Conservation (phyloP, 2,329 filamentous ascomycete species). For the Alternaria atra region DNA sequence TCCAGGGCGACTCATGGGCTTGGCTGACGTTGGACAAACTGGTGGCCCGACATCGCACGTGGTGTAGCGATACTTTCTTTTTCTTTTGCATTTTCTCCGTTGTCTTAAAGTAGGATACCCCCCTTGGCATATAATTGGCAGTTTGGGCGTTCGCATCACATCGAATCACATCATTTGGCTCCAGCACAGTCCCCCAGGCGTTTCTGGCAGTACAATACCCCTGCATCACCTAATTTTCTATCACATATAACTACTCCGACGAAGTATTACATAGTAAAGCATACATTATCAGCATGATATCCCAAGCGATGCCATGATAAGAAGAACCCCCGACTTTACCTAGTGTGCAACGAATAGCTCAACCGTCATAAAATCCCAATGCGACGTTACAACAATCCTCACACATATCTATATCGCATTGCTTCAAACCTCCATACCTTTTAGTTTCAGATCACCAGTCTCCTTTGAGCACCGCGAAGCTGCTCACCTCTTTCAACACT, state of each 20-base stretch:
- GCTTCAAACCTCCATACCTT: too few species aligned
- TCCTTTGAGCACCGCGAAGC: too few species aligned
- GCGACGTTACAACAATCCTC: too few species aligned
- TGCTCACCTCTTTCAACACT: too few species aligned
- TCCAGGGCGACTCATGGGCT: background rate
- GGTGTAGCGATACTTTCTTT: background rate
- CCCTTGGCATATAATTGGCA: conserved; percentile 5
- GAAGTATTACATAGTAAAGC: too few species aligned
- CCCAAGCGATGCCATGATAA: too few species aligned
- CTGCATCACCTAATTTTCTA: background rate
- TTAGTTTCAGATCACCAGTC: too few species aligned
- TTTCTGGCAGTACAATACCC: conserved; percentile 1
- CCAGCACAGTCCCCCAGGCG: background rate
- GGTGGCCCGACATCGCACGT: background rate
- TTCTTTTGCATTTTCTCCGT: background rate
- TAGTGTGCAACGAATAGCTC: too few species aligned
- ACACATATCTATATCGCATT: too few species aligned
- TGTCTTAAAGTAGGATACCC: conserved; percentile 11
- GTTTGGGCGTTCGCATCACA: conserved; percentile 13
- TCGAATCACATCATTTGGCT: background rate
- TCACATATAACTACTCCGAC: background rate
- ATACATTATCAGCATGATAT: background rate
- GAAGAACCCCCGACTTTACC: too few species aligned
- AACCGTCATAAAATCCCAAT: too few species aligned
- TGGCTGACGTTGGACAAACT: too few species aligned